Evolutionary conservation across 257 asterid genomes (phyloP), one percentile per base, ranked within the genome.

Genomic region (Solanum ossicruentum): DNA sequence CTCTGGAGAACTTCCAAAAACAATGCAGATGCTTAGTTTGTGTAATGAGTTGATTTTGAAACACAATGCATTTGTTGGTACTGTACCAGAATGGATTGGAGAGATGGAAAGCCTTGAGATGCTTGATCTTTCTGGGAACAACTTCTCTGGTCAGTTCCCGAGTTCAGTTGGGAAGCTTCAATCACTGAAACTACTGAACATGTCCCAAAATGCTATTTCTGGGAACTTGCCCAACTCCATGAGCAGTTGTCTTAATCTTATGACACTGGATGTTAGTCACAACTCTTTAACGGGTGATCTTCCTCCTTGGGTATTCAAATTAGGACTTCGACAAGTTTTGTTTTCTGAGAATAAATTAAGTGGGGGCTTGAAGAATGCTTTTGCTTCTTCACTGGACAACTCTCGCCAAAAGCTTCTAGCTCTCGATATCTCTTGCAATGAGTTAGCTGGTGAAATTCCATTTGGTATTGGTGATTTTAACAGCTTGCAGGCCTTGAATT

Each of bases 61-160:
- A 81, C 81, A 84, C 66, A 95, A 95, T 89, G 87, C 85, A 47
- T 90, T 95, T 10, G 81, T 89, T 4, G 93, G 93, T 60, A 88
- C 83, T 78, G 23, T 94, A 79, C 95, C 96, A 73, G 92, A 89
- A 56, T 95, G 98, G 99, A 88, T 95, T 81, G 98, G 95, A 85
- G 94, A 90, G 86, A 85, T 95, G 95, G 88, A 90, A 85, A 90
- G 92, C 88, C 95, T 94, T 15, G 92, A 92, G 85, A 88, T 83
- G 15, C 87, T 95, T 41, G 98, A 95, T 90, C 87, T 95, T 83
- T 93, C 99, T 11, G 91, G 32, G 83, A 95, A 95, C 86, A 90
- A 80, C 84, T 91, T 95, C 66, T 91, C 91, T 5, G 97, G 97
- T 12, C 86, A 86, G 82, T 49, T 95, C 52, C 95, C 99, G 0